Conservation (phyloP, 345 rosid genomes). For the Linum usitatissimum region DNA sequence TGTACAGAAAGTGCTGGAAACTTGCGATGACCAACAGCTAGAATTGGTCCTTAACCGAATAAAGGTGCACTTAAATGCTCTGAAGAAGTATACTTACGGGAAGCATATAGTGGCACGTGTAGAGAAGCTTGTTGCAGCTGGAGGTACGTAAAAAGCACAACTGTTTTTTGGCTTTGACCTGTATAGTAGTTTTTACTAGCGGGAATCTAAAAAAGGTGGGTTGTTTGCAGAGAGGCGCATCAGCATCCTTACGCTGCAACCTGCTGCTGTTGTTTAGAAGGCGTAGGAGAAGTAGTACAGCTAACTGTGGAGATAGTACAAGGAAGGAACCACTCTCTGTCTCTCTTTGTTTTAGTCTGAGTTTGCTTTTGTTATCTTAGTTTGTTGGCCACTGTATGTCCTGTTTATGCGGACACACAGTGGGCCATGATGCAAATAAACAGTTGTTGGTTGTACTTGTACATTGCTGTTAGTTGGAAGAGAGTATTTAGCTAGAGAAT, state of each 20-base stretch:
- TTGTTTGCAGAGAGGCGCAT: conserved; percentile 50
- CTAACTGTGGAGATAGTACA: conserved; percentile 50
- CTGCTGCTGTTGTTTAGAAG: conserved; percentile 13
- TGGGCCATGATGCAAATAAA: conserved; percentile 26
- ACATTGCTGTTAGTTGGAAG: neutral
- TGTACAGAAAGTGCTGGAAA: conserved; percentile 95
- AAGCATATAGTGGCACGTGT: conserved; percentile 96
- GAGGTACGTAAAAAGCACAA: conserved; percentile 37
- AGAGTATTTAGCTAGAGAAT: conserved; percentile 15
- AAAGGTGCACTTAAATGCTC: conserved; percentile 74
- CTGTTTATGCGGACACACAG: conserved; percentile 23
- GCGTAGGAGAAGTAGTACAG: conserved; percentile 41
- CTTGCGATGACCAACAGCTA: conserved; percentile 84
- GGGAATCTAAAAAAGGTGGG: neutral
- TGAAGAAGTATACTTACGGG: conserved; percentile 91
- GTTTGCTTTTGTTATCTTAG: conserved; percentile 16
- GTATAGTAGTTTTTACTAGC: neutral
- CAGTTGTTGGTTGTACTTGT: conserved; percentile 23
- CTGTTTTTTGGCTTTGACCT: too few relatives aligned
- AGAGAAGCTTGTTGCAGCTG: conserved; percentile 93
- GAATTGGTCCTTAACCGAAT: conserved; percentile 76
- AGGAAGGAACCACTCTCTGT: conserved; percentile 14
- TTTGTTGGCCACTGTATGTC: conserved; percentile 2
- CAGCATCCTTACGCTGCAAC: conserved; percentile 41
- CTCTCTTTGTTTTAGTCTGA: conserved; percentile 1